Evolutionary conservation across 192 early-diverging fungal genomes (phyloP), one percentile per base, ranked within the genome.

Genomic region (Polychytrium aggregatum): DNA sequence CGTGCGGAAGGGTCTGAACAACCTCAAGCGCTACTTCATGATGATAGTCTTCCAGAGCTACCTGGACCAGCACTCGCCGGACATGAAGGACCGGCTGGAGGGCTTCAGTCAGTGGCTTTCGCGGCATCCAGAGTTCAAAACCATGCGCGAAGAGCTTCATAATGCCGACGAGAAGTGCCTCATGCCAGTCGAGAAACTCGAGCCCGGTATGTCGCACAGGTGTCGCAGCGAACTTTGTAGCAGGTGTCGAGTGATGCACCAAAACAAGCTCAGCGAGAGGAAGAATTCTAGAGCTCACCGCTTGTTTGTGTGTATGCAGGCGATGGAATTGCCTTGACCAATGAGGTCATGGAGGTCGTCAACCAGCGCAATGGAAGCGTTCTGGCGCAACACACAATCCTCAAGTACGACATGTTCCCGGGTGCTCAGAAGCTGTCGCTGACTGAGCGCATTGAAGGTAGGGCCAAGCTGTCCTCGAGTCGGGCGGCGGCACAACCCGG

Each of bases 331-430:
- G 79, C 79, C 0, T 52, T 78, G 25, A 57, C 72, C 11, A 60
- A 52, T 24, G 79, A 82, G 40, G 78, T 82, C 8, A 42, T 74
- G 44, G 50, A 66, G 0, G 80, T 81, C 0, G 75, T 82, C 1
- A 62, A 59, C 34, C 33, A 53, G 35, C 55, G 80, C 10, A 46
- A 56, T 30, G 80, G 80, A 1, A 65, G 66, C 11, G 80, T 82
- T 1, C 48, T 82, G 20, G 64, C 59, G 4, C 67, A 75, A 26
- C 59, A 68, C 18, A 78, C 75, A 1, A 82, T 82, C 49, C 49
- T 82, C 35, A 82, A 82, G 54, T 62, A 69, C 28, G 79, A 82
- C 39, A 62, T 78, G 17, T 82, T 82, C 60, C 79, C 80, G 0
- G 74, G 77, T 1, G 74, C 73, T 24, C 80, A 82, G 53, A 74